Conservation (phyloP, 176 grass and related monocot species). For the Stipa capillata region DNA sequence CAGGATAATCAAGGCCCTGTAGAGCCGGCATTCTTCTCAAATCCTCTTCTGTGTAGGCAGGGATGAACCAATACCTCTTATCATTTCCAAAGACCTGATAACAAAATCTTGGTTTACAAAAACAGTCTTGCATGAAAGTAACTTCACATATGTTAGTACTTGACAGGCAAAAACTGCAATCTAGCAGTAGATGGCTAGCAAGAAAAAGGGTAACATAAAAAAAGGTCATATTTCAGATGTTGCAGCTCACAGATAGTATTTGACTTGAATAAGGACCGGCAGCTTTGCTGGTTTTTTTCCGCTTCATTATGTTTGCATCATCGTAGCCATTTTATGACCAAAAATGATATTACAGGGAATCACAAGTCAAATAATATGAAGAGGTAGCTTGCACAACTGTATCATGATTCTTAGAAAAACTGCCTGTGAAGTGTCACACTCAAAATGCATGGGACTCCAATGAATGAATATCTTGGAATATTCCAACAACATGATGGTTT, state of each 20-base stretch:
- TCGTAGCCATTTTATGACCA: background rate
- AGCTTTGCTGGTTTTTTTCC: background rate
- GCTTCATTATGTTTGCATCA: background rate
- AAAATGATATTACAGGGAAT: background rate
- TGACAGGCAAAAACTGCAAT: no score
- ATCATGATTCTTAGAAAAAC: background rate
- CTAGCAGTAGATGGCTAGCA: background rate
- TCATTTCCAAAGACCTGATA: constrained; percentile 79
- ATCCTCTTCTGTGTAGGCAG: constrained; percentile 85
- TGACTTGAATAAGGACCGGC: background rate
- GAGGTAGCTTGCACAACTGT: background rate
- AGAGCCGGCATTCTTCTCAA: constrained; percentile 74
- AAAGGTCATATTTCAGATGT: background rate
- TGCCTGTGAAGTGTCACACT: background rate
- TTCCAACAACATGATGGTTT: background rate
- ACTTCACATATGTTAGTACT: no score
- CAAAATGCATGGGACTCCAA: background rate
- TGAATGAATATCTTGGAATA: background rate
- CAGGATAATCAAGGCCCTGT: constrained; percentile 83
- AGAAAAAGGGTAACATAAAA: background rate
- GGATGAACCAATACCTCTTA: constrained; percentile 87
- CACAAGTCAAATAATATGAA: background rate
- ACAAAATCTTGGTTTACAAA: constrained; percentile 1
- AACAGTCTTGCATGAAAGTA: no score
- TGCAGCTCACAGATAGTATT: background rate